These are phyloP conservation scores for Rhynchospora breviuscula DNA, from an alignment of 176 grass and related monocot genomes.

Conservation along the genomic window DNA sequence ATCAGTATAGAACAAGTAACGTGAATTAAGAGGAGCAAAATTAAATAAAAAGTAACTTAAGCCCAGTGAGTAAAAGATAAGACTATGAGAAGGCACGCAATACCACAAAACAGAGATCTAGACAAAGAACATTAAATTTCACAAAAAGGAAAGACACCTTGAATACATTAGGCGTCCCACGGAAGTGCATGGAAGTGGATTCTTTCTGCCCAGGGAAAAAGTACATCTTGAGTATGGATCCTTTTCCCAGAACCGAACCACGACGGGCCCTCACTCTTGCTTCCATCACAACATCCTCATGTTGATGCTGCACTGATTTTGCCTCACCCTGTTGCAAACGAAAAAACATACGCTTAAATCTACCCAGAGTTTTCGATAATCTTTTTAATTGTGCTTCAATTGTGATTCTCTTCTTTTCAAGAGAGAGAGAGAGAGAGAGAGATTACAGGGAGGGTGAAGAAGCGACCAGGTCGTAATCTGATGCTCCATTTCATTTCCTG, in stretches of 20 bases:
- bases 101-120: slow-evolving; percentile 1
- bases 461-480: slow-evolving; percentile 88
- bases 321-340: slow-evolving; percentile 56
- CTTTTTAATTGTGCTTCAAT: background rate
- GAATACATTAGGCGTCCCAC: slow-evolving; percentile 74
- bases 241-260: slow-evolving; percentile 94
- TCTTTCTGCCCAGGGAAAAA: slow-evolving; percentile 89
- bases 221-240: slow-evolving; percentile 98
- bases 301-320: slow-evolving; percentile 49
- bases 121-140: slow-evolving; percentile 15
- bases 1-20: background rate
- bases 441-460: slow-evolving; percentile 75
- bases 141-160: slow-evolving; percentile 44
- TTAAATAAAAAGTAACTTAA: background rate
- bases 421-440: slow-evolving; percentile 33
- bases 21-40: background rate
- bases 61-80: background rate
- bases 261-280: slow-evolving; percentile 74
- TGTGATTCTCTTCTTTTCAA: background rate
- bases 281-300: slow-evolving; percentile 81
- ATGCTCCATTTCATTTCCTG: slow-evolving; percentile 99
- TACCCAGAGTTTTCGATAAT: background rate
- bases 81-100: background rate
- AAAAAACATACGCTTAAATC: slow-evolving; percentile 11
- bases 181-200: slow-evolving; percentile 64